Percentiles rank a stretch among this genome's conserved stretches.
phyloP scores from a whole-genome alignment of 1,284 basidiomycete species.

The Ustilago shanxiensis region DNA sequence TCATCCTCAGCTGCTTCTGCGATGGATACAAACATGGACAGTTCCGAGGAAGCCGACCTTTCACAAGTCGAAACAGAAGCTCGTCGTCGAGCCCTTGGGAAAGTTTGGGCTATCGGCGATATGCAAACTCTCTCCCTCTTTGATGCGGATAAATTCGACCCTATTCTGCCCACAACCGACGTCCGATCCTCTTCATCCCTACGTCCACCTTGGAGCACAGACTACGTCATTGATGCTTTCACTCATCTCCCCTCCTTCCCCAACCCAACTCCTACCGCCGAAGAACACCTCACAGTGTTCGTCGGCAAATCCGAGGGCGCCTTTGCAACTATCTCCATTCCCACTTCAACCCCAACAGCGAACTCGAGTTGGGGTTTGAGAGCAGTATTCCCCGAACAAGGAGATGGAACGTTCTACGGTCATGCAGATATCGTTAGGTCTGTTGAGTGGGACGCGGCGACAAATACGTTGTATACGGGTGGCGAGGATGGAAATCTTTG shows the following conservation, averaged over 20 bases:
- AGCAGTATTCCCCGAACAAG: slow-evolving; percentile 47
- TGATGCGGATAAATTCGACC: slow-evolving; percentile 66
- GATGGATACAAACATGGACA: slow-evolving; percentile 35
- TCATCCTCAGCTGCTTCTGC: slow-evolving; percentile 9
- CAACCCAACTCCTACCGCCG: neutral
- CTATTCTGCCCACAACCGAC: slow-evolving; percentile 43
- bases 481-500: slow-evolving; percentile 62
- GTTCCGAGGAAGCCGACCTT: slow-evolving; percentile 35
- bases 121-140: slow-evolving; percentile 68
- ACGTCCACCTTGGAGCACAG: slow-evolving; percentile 60
- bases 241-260: slow-evolving; percentile 32
- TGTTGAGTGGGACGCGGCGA: slow-evolving; percentile 43
- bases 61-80: slow-evolving; percentile 38
- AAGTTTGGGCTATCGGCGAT: slow-evolving; percentile 64
- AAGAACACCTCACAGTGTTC: slow-evolving; percentile 34
- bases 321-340: slow-evolving; percentile 34
- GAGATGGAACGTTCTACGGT: slow-evolving; percentile 39
- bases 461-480: slow-evolving; percentile 53
- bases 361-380: slow-evolving; percentile 26
- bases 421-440: slow-evolving; percentile 61
- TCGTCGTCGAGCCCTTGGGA: slow-evolving; percentile 50
- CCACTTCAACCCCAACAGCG: neutral
- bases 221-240: slow-evolving; percentile 66
- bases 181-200: slow-evolving; percentile 54
- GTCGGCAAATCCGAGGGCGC: slow-evolving; percentile 46